phyloP scores from a whole-genome alignment of 208 protist genomes.

The Leishmania turanica region DNA sequence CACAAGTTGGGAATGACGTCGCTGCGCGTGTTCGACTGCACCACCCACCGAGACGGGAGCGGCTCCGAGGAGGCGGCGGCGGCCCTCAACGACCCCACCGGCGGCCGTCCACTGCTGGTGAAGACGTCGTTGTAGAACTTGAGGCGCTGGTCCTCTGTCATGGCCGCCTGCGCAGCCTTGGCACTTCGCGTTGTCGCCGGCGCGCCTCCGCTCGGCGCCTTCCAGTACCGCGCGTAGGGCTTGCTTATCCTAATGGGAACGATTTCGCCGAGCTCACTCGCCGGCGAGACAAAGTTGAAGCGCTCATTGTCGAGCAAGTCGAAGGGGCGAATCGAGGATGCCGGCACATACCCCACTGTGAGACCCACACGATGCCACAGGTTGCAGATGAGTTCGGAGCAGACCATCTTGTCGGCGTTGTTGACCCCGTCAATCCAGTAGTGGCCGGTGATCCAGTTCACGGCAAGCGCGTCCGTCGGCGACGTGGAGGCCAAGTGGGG shows the following conservation, averaged over 20 bases:
- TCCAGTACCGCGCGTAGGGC: constrained; percentile 21
- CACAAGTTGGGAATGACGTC: constrained; percentile 42
- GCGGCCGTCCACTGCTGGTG: constrained; percentile 9
- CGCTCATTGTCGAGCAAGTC: constrained; percentile 74
- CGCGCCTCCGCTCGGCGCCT: not conserved
- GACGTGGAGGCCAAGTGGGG: constrained; percentile 40
- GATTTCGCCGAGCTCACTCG: constrained; percentile 38
- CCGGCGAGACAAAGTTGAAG: constrained; percentile 60
- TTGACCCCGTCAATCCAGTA: constrained; percentile 75
- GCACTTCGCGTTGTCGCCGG: not conserved
- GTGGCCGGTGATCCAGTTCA: constrained; percentile 41
- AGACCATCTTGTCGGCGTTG: constrained; percentile 54
- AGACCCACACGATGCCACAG: constrained; percentile 73
- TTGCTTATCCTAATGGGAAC: constrained; percentile 38
- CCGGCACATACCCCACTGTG: constrained; percentile 63
- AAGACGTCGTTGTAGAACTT: constrained; percentile 46
- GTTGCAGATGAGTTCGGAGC: constrained; percentile 79
- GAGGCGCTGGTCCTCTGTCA: constrained; percentile 31
- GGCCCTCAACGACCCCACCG: constrained; percentile 29
- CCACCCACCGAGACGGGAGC: constrained; percentile 51
- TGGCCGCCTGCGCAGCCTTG: constrained; percentile 13
- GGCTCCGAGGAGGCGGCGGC: constrained; percentile 14
- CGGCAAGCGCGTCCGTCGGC: constrained; percentile 5
- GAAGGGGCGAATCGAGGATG: constrained; percentile 79
- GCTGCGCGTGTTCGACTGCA: constrained; percentile 58